Conservation (phyloP, 2,329 filamentous ascomycete genomes). For the Ascosphaera apis region DNA sequence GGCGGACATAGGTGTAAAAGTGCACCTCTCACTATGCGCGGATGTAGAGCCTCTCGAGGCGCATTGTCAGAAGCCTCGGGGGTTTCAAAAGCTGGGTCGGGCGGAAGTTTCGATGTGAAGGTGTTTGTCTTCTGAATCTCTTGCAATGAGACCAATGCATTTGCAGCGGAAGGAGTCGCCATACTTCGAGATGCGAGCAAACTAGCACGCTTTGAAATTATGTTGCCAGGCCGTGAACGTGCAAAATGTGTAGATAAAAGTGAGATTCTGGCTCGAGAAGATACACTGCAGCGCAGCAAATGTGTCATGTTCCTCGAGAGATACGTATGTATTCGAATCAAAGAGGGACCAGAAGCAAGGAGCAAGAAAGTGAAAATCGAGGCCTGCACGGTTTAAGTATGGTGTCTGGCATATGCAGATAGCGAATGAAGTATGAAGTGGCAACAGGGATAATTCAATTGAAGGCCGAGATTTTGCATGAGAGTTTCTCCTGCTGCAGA, state of each 20-base stretch:
- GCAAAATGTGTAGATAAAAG: neutral
- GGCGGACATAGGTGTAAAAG: slow-evolving; percentile 75
- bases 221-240: neutral
- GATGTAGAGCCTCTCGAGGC: slow-evolving; percentile 50
- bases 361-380: neutral
- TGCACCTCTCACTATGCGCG: slow-evolving; percentile 64
- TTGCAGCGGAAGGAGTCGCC: neutral
- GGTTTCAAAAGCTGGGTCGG: slow-evolving; percentile 58
- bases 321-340: too few relatives aligned
- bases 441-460: too few relatives aligned
- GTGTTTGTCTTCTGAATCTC: slow-evolving; percentile 40
- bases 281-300: neutral
- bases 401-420: neutral
- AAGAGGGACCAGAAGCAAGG: neutral
- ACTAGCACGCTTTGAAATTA: neutral
- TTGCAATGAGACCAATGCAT: slow-evolving; percentile 13
- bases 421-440: too few relatives aligned
- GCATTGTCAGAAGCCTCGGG: slow-evolving; percentile 62
- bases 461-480: too few relatives aligned
- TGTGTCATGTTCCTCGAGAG: neutral
- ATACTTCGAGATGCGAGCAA: neutral
- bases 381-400: neutral
- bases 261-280: neutral
- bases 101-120: slow-evolving; percentile 44
- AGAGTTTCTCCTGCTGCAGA: too few relatives aligned